Evolutionary conservation across 2,329 filamentous ascomycete genomes (phyloP), one percentile per base, ranked within the genome.

Genomic region (Colletotrichum simmondsii): DNA sequence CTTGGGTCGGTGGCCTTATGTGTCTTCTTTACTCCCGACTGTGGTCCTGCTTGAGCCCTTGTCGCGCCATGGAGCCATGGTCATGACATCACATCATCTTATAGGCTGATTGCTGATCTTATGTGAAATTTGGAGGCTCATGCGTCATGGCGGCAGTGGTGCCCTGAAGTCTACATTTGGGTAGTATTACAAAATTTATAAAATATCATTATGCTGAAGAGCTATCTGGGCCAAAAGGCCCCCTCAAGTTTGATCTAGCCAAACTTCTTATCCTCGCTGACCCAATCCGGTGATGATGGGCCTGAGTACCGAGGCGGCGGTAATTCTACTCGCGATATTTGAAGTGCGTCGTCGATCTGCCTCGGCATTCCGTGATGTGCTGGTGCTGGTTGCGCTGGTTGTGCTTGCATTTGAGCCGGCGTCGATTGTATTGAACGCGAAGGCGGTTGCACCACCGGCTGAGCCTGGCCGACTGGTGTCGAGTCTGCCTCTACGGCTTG

Each of bases 291-390:
- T 26, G 60, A 61, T 22, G 60, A 54, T 8, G 70, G 71, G 10
- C 66, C 71, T 12, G 54, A 46, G 35, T 73, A 73, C 35, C 71
- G 46, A 22, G 71, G 71, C 56, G 71, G 71, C 56, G 71, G 71
- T 53, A 73, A 22, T 61, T 73, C 71, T 57, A 73, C 60, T 56
- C n/a, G 67, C 12, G 71, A 73, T 73, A 73, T 70, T 65, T 73
- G 71, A 11, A 73, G 56, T 26, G 71, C 71, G 7, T 73, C 71
- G 3, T 73, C 71, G 5, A 73, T 59, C 56, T 71, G 66, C 11
- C 71, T 71, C 10, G 60, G 49, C 71, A 70, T 73, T 16, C 19
- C 54, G 56, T 57, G 54, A 52, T 70, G 66, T 14, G 66, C 49
- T 16, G 66, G 60, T 2, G 66, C 61, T 14, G 60, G 65, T 19